phyloP scores from a whole-genome alignment of 371 early-diverging fungal species.

The Mortierella sp. region DNA sequence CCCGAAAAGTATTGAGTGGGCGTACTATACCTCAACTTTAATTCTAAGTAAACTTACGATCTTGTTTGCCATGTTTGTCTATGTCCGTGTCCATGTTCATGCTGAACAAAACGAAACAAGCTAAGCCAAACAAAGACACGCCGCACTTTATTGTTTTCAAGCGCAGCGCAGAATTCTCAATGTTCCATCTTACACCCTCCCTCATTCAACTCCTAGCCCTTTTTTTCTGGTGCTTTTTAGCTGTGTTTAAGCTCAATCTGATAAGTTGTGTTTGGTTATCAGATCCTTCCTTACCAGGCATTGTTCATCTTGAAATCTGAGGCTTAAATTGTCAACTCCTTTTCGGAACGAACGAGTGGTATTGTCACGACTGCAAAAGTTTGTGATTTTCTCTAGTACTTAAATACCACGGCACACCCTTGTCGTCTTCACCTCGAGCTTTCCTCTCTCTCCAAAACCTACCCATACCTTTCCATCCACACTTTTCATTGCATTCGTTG shows the following conservation, averaged over 20 bases:
- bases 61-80: background rate
- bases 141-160: constrained; percentile 1
- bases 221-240: no score
- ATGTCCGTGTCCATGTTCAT: background rate
- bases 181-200: background rate
- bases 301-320: background rate
- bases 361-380: background rate
- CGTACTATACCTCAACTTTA: background rate
- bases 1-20: background rate
- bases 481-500: background rate
- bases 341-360: background rate
- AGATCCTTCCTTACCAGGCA: background rate
- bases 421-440: background rate
- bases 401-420: background rate
- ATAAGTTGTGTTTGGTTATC: background rate
- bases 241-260: background rate
- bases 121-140: background rate
- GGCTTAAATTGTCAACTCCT: background rate
- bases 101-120: background rate
- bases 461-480: background rate
- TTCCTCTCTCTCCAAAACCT: background rate
- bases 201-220: no score
- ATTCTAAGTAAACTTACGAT: background rate
- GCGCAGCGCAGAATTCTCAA: background rate
- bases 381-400: background rate